Evolutionary conservation across 805 yeast genomes (phyloP).

Genomic region (Naumovozyma baii): DNA sequence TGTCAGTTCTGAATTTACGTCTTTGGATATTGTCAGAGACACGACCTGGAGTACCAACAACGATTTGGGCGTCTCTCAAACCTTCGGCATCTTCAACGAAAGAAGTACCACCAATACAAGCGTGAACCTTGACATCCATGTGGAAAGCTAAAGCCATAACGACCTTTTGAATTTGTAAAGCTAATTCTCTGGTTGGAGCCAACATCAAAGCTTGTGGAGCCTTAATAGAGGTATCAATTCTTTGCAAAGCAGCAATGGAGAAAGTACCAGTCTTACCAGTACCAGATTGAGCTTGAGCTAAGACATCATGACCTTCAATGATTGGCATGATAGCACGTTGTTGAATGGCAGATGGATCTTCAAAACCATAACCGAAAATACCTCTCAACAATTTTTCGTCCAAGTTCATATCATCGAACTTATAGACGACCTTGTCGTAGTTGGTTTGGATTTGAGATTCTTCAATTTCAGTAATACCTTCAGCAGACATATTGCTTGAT

Average conservation of each 20-base stretch:
- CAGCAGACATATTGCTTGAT: constrained; percentile 27
- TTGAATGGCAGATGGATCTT: constrained; percentile 94
- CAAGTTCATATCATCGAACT: constrained; percentile 72
- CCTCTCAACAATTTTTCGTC: constrained; percentile 54
- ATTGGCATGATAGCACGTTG: constrained; percentile 95
- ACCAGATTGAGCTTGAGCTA: constrained; percentile 99
- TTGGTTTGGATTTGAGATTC: constrained; percentile 81
- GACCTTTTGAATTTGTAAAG: constrained; percentile 91
- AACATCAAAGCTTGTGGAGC: constrained; percentile 87
- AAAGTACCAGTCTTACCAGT: constrained; percentile 99
- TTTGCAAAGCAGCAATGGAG: constrained; percentile 70
- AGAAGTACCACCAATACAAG: constrained; percentile 95
- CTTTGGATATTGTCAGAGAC: constrained; percentile 93
- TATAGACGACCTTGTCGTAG: constrained; percentile 81
- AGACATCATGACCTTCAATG: constrained; percentile 85
- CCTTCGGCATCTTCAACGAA: constrained; percentile 81
- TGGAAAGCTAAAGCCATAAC: constrained; percentile 81
- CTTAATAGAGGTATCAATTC: constrained; percentile 61
- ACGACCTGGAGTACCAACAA: constrained; percentile 98
- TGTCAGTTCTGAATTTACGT: constrained; percentile 69
- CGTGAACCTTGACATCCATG: constrained; percentile 86
- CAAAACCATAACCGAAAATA: constrained; percentile 86
- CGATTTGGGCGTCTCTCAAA: constrained; percentile 75
- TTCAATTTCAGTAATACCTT: constrained; percentile 73
- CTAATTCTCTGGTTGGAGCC: constrained; percentile 97